Percentiles rank a stretch among this genome's conserved stretches.
Evolutionary conservation across 345 rosid genomes (phyloP).

Genomic region (Melaleuca alternifolia): DNA sequence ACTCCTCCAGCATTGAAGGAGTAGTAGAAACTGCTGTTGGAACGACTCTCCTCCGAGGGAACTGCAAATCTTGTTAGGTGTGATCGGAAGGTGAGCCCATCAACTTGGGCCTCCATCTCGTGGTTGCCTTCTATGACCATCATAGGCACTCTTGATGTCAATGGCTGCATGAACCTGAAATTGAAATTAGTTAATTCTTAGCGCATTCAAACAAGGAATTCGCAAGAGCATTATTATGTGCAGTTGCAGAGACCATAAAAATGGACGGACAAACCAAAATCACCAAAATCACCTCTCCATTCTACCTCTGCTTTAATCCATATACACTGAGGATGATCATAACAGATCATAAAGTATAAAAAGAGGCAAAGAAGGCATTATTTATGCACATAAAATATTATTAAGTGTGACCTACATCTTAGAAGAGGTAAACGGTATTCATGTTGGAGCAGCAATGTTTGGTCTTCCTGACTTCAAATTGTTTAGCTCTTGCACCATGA

Average conservation of each 20-base stretch:
- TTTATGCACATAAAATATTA: neutral
- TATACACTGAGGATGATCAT: neutral
- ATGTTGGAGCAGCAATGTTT: neutral
- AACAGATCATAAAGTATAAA: neutral
- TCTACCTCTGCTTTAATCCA: neutral
- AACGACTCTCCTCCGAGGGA: slow-evolving; percentile 69
- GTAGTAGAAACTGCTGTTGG: slow-evolving; percentile 65
- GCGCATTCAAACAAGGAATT: neutral
- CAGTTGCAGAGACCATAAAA: neutral
- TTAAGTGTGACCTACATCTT: neutral
- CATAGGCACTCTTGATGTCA: slow-evolving; percentile 71
- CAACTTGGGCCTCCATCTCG: slow-evolving; percentile 75
- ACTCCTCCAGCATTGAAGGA: slow-evolving; percentile 82
- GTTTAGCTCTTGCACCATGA: neutral
- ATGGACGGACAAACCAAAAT: neutral
- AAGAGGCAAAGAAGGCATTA: neutral
- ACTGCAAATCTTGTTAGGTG: slow-evolving; percentile 63
- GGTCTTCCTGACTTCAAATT: neutral
- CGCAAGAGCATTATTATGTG: neutral
- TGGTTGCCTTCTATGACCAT: slow-evolving; percentile 92
- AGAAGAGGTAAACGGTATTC: neutral
- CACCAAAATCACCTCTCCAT: neutral
- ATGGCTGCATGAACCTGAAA: slow-evolving; percentile 75
- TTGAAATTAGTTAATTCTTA: neutral
- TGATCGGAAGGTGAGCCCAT: slow-evolving; percentile 54